Evolutionary conservation across 228 moss, liverwort and hornwort species (phyloP).

Genomic region (Sphagnum fallax): DNA sequence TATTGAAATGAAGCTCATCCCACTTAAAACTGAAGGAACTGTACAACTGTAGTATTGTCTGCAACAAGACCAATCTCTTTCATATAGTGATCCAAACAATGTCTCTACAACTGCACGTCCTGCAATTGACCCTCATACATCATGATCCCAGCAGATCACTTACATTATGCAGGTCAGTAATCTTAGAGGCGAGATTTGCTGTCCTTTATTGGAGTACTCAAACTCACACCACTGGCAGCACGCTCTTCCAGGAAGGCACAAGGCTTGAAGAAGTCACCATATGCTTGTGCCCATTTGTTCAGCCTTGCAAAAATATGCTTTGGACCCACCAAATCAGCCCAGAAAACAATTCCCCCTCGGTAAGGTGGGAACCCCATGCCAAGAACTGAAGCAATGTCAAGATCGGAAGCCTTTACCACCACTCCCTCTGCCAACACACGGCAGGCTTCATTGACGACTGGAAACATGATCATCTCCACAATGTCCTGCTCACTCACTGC

Average conservation of each 20-base stretch:
- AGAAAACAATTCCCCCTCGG: conserved; percentile 86
- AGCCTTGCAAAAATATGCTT: conserved; percentile 79
- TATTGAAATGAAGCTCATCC: too few species aligned
- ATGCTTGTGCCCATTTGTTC: conserved; percentile 55
- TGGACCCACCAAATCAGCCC: conserved; percentile 82
- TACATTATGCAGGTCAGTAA: too few species aligned
- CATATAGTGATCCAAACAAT: too few species aligned
- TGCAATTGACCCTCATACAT: too few species aligned
- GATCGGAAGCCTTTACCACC: conserved; percentile 71
- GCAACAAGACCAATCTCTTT: too few species aligned
- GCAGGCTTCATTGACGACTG: conserved; percentile 91
- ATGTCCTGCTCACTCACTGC: conserved; percentile 76
- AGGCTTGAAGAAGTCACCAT: conserved; percentile 79
- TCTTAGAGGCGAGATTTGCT: too few species aligned
- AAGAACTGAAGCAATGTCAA: conserved; percentile 84
- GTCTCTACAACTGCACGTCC: too few species aligned
- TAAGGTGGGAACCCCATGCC: conserved; percentile 99
- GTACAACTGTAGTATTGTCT: too few species aligned
- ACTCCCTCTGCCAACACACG: conserved; percentile 86
- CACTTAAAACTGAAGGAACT: too few species aligned
- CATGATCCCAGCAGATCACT: too few species aligned
- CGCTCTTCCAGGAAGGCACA: conserved; percentile 81
- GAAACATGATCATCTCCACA: conserved; percentile 94
- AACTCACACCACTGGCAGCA: conserved; percentile 64
- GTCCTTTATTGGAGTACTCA: conserved; percentile 11